Evolutionary conservation across 2,329 filamentous ascomycete genomes (phyloP), one percentile per base, ranked within the genome.

Genomic region (Mycosphaerelloides madeirae): DNA sequence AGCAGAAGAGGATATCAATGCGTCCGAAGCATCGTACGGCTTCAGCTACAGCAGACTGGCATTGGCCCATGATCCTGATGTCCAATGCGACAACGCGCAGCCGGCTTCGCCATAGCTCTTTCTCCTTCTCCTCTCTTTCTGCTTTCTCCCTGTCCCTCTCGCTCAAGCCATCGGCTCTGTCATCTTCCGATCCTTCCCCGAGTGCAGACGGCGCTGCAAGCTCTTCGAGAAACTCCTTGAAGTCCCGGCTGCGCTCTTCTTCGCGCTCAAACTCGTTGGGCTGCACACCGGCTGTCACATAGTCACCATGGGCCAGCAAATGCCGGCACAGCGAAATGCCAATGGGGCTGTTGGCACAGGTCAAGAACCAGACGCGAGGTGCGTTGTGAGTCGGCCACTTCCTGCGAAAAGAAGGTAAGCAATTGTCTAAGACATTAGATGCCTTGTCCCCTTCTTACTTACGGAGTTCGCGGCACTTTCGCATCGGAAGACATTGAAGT

Each of bases 311-410:
- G n/a, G 81, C 80, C 37, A 97, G 82, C 33, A 95, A 76, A 57
- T 87, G 80, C 43, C 85, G 81, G 42, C 88, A 85, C 46, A 96
- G 77, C 35, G 87, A 84, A 48, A 95, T 85, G 42, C 84, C 84
- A 52, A 96, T 78, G 11, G 91, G 88, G 29, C 88, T 91, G 48
- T 91, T 79, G 28, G 87, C 87, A 47, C 87, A 84, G 9, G 90
- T 95, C 54, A 98, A 73, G 62, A 98, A 83, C 93, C 93, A 97
- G 60, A 91, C 87, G 60, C 91, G 84, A 39, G 90, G 89, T 38
- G 74, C 75, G 61, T 76, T 75, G 65, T 81, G 78, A 22, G 73
- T 69, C 32, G 80, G 80, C 55, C 81, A 82, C 48, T 77, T 77
- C 33, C n/a, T n/a, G n/a, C n/a, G n/a, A n/a, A n/a, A n/a, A n/a